Conservation (phyloP, 192 early-diverging fungal genomes). For the Dissophora ornata region DNA sequence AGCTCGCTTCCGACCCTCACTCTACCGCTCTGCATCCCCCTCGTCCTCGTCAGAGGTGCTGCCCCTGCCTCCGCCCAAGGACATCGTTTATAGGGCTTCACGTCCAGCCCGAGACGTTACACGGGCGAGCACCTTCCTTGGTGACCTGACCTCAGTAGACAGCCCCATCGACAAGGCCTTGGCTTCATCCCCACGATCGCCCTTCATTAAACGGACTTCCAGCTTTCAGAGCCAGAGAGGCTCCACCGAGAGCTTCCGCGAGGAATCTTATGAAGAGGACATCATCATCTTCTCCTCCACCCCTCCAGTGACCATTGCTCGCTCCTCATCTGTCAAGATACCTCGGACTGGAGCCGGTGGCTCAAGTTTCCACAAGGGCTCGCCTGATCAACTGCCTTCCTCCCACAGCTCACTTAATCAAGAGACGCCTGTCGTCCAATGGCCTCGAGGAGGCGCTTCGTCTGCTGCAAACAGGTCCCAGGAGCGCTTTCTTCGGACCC, state of each 20-base stretch:
- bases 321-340: conserved; percentile 22
- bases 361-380: conserved; percentile 33
- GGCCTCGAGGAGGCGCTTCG: conserved; percentile 41
- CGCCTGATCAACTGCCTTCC: conserved; percentile 32
- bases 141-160: too few relatives aligned
- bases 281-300: conserved; percentile 54
- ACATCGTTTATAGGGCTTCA: too few relatives aligned
- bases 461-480: conserved; percentile 46
- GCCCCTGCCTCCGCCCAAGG: conserved; percentile 21
- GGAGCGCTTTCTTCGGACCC: conserved; percentile 42
- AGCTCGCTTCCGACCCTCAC: conserved; percentile 27
- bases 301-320: conserved; percentile 38
- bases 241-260: conserved; percentile 13
- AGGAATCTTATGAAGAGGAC: conserved; percentile 25
- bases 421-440: conserved; percentile 42
- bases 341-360: conserved; percentile 12
- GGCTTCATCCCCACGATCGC: conserved; percentile 14
- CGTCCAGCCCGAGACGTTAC: too few relatives aligned
- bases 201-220: conserved; percentile 41
- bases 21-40: conserved; percentile 15
- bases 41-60: conserved; percentile 34
- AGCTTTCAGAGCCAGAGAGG: conserved; percentile 32
- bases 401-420: conserved; percentile 17
- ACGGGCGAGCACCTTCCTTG: neutral
- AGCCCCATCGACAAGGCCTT: neutral